Evolutionary conservation across 768 basidiomycete genomes (phyloP).

Genomic region (Leucosporidium scottii): DNA sequence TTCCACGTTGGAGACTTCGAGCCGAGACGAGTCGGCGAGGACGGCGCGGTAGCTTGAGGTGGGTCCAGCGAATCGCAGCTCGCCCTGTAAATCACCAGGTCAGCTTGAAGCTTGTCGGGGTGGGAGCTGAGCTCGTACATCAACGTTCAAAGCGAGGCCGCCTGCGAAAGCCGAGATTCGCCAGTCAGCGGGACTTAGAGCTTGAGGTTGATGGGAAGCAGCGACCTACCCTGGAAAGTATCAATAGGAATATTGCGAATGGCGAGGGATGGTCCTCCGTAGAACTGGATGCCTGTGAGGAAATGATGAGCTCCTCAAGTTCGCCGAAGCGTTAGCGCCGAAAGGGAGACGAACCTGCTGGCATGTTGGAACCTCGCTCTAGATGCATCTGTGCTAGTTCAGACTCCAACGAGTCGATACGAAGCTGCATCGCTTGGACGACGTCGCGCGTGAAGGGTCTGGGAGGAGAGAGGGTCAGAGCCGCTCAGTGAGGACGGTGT

Average conservation of each 20-base stretch:
- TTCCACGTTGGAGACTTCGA: slow-evolving; percentile 1
- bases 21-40: slow-evolving; percentile 20
- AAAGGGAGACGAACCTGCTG: neutral
- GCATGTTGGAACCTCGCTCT: neutral
- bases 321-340: neutral
- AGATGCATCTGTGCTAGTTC: slow-evolving; percentile 9
- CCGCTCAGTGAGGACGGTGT: neutral
- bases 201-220: neutral
- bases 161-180: neutral
- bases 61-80: slow-evolving; percentile 13
- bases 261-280: neutral
- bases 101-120: too few species aligned
- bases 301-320: neutral
- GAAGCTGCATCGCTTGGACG: slow-evolving; percentile 22
- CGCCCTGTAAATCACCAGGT: neutral
- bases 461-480: neutral
- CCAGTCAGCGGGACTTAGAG: neutral
- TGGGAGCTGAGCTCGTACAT: too few species aligned
- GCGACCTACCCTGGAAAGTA: neutral
- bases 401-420: slow-evolving; percentile 29
- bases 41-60: slow-evolving; percentile 24
- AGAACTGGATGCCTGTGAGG: neutral
- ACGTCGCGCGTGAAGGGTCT: slow-evolving; percentile 1
- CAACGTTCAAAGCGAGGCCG: slow-evolving; percentile 7
- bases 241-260: neutral